Evolutionary conservation across 169 alveolate genomes (phyloP).

Genomic region (Theileria parva): DNA sequence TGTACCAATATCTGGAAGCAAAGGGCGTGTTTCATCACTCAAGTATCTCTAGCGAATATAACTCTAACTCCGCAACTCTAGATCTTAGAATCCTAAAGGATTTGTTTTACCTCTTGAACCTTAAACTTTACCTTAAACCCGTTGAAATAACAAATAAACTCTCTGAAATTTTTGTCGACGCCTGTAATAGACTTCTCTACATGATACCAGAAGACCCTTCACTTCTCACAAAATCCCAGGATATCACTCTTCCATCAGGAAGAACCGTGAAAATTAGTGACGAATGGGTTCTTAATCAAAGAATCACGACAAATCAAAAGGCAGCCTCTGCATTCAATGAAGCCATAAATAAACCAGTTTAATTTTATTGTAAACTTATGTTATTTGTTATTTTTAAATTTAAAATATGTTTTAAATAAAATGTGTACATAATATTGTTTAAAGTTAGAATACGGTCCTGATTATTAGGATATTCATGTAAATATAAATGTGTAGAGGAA

Average conservation of each 20-base stretch:
- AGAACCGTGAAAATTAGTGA: constrained; percentile 13
- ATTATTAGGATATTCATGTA: neutral
- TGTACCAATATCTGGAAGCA: constrained; percentile 11
- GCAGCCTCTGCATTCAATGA: constrained; percentile 36
- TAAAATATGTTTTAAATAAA: no score
- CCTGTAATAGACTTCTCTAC: constrained; percentile 35
- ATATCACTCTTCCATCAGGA: constrained; percentile 6
- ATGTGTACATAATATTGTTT: neutral
- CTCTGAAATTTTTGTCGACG: constrained; percentile 17
- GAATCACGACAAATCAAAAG: constrained; percentile 22
- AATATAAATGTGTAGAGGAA: constrained; percentile 9
- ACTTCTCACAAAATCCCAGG: neutral
- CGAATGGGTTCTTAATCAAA: constrained; percentile 23
- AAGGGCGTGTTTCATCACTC: constrained; percentile 16
- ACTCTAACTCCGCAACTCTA: constrained; percentile 4
- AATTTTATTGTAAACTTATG: neutral
- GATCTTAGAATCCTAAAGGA: constrained; percentile 22
- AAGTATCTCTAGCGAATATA: constrained; percentile 8
- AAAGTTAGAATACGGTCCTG: neutral
- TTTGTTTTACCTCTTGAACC: constrained; percentile 19
- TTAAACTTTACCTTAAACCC: constrained; percentile 23
- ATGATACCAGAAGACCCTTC: constrained; percentile 13
- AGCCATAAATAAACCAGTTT: constrained; percentile 17
- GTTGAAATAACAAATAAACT: constrained; percentile 4
- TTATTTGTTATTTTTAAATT: neutral